These are phyloP conservation scores for Hortaea sp. DNA, from an alignment of 2,329 filamentous ascomycete species.

Conservation along the genomic window DNA sequence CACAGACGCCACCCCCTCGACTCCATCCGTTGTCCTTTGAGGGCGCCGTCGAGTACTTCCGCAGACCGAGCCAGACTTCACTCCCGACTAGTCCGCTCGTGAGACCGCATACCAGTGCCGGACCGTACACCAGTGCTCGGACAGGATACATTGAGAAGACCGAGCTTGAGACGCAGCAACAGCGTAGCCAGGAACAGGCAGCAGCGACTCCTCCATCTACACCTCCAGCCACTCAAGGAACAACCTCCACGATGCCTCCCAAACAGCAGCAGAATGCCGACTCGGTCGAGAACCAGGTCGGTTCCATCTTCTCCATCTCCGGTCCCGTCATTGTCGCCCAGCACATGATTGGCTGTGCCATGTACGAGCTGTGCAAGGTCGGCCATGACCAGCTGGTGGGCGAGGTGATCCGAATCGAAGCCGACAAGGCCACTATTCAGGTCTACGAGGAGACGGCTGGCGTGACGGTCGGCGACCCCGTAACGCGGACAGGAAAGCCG, in stretches of 20 bases:
- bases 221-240: neutral
- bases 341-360: constrained; percentile 97
- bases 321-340: constrained; percentile 92
- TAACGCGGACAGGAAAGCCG: constrained; percentile 82
- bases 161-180: too few relatives aligned
- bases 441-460: constrained; percentile 99
- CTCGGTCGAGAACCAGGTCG: constrained; percentile 47
- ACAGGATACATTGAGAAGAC: neutral
- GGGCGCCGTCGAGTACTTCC: neutral
- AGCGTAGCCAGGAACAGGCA: too few relatives aligned
- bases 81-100: neutral
- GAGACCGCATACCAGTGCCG: neutral
- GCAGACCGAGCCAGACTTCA: neutral
- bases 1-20: constrained; percentile 1
- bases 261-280: constrained; percentile 10
- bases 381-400: constrained; percentile 86
- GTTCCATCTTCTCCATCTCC: constrained; percentile 62
- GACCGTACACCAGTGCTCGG: neutral
- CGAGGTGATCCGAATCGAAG: constrained; percentile 96
- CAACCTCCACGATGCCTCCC: neutral
- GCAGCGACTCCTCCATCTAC: neutral
- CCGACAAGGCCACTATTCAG: constrained; percentile 92
- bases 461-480: constrained; percentile 90
- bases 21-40: neutral
- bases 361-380: constrained; percentile 97